A percentile compares a stretch with the other conserved stretches of the same genome.
phyloP scores from a whole-genome alignment of 768 basidiomycete genomes.

The Calocybe cyanea region DNA sequence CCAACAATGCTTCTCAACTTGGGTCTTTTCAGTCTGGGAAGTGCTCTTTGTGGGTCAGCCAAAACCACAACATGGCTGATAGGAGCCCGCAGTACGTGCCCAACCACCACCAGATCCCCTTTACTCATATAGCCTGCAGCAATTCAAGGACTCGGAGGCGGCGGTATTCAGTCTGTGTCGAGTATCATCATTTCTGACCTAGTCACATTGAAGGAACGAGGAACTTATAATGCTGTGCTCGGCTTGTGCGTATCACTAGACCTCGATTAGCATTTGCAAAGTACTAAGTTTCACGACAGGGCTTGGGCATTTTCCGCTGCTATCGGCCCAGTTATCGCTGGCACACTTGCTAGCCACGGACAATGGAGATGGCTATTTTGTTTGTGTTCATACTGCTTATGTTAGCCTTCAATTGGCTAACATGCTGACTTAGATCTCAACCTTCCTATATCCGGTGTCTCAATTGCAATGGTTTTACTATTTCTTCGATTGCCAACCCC shows the following conservation, averaged over 20 bases:
- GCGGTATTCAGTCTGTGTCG: conserved; percentile 31
- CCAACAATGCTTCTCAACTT: too few species aligned
- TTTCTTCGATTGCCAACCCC: conserved; percentile 33
- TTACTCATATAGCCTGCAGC: too few species aligned
- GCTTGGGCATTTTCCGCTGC: conserved; percentile 32
- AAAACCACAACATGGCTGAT: too few species aligned
- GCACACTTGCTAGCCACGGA: conserved; percentile 24
- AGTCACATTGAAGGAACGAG: conserved; percentile 42
- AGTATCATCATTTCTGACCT: conserved; percentile 44
- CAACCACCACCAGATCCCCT: too few species aligned
- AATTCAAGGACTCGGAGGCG: conserved; percentile 38
- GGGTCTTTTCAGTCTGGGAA: too few species aligned
- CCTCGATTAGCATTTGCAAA: not conserved
- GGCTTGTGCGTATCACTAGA: conserved; percentile 19
- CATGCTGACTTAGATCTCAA: conserved; percentile 31
- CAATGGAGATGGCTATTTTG: conserved; percentile 42
- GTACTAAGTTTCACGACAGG: not conserved
- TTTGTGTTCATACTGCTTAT: conserved; percentile 12
- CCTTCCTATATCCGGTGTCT: conserved; percentile 31
- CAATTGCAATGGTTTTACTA: conserved; percentile 22
- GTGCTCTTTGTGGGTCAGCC: too few species aligned
- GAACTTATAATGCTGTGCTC: conserved; percentile 32
- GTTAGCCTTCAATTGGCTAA: not conserved
- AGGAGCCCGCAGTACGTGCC: too few species aligned
- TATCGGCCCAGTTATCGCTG: conserved; percentile 33